A percentile compares a stretch with the other conserved stretches of the same genome.
These are phyloP conservation scores for Acacia melanoxylon DNA, from an alignment of 306 rosid species.

Conservation along the genomic window DNA sequence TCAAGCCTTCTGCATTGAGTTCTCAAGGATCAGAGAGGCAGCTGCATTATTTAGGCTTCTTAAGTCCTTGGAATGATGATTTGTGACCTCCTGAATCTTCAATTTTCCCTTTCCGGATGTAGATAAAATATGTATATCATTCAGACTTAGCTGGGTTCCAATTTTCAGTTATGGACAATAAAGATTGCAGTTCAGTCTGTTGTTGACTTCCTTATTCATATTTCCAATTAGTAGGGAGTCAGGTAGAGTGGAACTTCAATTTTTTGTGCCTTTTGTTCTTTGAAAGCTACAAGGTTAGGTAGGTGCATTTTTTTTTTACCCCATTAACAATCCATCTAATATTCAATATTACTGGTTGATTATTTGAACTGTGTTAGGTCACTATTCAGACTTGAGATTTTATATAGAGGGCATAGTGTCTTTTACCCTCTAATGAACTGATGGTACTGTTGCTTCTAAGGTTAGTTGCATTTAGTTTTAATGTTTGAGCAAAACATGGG, in stretches of 20 bases:
- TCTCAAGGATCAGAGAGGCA: slow-evolving; percentile 76
- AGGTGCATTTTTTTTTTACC: neutral
- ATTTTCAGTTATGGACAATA: slow-evolving; percentile 33
- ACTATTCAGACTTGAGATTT: neutral
- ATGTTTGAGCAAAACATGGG: neutral
- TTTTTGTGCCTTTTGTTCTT: neutral
- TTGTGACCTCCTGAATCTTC: neutral
- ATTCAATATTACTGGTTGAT: neutral
- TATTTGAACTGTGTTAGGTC: neutral
- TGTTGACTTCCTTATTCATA: neutral
- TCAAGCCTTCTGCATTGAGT: slow-evolving; percentile 77
- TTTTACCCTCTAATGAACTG: neutral
- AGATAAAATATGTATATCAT: slow-evolving; percentile 42
- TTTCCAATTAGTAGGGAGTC: neutral
- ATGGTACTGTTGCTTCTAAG: neutral
- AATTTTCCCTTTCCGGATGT: slow-evolving; percentile 23
- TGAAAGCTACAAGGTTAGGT: neutral
- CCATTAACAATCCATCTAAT: neutral
- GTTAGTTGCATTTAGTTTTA: neutral
- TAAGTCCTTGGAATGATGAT: slow-evolving; percentile 61
- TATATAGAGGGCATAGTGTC: neutral
- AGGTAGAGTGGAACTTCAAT: neutral
- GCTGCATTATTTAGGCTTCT: slow-evolving; percentile 72
- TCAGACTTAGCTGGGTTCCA: slow-evolving; percentile 29
- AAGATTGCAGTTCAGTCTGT: slow-evolving; percentile 22